phyloP scores from a whole-genome alignment of 169 alveolate species.

The Amoebophrya sp. region DNA sequence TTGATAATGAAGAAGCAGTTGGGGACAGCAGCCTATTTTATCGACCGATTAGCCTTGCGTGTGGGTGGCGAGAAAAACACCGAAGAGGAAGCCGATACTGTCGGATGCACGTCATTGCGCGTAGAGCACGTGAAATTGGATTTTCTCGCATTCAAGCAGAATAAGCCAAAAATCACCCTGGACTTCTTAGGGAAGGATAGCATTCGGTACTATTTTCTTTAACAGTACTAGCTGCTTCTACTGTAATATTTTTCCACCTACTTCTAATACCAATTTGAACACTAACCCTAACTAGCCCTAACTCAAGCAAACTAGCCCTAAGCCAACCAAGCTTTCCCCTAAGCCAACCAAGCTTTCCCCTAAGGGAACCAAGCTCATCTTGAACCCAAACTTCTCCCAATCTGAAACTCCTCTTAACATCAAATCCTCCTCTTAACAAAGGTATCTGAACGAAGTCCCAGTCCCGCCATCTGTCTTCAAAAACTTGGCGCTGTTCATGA shows the following conservation, averaged over 20 bases:
- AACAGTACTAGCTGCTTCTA: no score
- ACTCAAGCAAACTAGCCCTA: no score
- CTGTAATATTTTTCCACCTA: no score
- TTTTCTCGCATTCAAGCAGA: background rate
- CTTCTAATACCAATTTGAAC: no score
- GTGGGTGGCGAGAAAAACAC: slow-evolving; percentile 98
- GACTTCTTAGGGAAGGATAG: slow-evolving; percentile 98
- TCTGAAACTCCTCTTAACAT: no score
- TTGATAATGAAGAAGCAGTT: slow-evolving; percentile 78
- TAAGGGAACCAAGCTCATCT: no score
- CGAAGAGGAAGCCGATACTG: slow-evolving; percentile 98
- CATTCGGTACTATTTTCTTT: slow-evolving; percentile 90
- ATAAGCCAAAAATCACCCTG: slow-evolving; percentile 62
- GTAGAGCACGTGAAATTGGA: slow-evolving; percentile 80
- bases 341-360: no score
- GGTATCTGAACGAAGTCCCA: background rate
- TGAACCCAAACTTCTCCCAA: no score
- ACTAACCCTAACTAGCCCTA: no score
- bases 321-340: no score
- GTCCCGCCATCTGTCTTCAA: background rate
- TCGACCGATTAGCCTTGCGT: slow-evolving; percentile 95
- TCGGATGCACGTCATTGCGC: slow-evolving; percentile 85
- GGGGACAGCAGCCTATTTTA: slow-evolving; percentile 95
- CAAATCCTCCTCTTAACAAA: no score
- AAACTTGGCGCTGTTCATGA: background rate